These are phyloP conservation scores for Elongisporangium anandrum DNA, from an alignment of 352 stramenopile genomes.

Conservation along the genomic window DNA sequence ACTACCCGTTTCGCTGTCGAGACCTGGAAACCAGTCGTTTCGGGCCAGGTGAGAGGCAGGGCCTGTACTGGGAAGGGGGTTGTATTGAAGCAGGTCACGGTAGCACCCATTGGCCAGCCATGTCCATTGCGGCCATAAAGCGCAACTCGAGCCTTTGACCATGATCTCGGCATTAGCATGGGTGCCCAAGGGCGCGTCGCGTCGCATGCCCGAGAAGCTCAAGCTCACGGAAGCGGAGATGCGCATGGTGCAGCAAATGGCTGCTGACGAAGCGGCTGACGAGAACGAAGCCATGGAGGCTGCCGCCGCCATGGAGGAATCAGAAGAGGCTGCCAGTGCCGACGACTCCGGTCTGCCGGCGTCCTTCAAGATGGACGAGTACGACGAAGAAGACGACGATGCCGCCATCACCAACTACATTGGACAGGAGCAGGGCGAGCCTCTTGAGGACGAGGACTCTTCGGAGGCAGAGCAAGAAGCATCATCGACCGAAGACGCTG, in stretches of 20 bases:
- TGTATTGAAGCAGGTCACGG: conserved; percentile 4
- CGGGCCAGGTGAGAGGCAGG: conserved; percentile 3
- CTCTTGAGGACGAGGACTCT: conserved; percentile 21
- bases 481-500: conserved; percentile 18
- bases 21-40: conserved; percentile 5
- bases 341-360: conserved; percentile 46
- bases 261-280: conserved; percentile 66
- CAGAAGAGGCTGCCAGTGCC: conserved; percentile 15
- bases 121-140: not conserved
- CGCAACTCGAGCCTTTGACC: conserved; percentile 2
- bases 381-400: conserved; percentile 85
- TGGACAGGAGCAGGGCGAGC: conserved; percentile 24
- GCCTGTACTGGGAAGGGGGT: conserved; percentile 4
- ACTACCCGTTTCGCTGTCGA: not conserved
- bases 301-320: conserved; percentile 35
- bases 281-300: conserved; percentile 53
- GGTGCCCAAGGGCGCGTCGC: conserved; percentile 43
- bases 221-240: conserved; percentile 83
- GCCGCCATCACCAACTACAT: conserved; percentile 79
- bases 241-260: conserved; percentile 73
- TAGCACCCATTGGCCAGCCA: not conserved
- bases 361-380: conserved; percentile 86
- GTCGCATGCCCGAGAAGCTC: conserved; percentile 79
- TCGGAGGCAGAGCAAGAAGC: conserved; percentile 31
- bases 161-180: conserved; percentile 65